These are phyloP conservation scores for Endothia cerciana DNA, from an alignment of 2,329 filamentous ascomycete genomes.

Conservation along the genomic window DNA sequence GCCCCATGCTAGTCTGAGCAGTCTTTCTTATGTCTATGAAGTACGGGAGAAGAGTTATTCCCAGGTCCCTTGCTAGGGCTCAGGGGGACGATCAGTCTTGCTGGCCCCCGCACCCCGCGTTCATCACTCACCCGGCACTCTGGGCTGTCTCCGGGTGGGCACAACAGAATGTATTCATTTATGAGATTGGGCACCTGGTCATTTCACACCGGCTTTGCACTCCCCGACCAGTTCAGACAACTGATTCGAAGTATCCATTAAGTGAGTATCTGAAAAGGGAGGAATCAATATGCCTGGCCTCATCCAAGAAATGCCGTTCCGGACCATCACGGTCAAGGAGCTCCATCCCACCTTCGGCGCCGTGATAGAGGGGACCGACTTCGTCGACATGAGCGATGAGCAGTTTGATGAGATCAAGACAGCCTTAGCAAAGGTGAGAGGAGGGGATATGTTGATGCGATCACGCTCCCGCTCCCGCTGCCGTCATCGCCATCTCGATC, in stretches of 20 bases:
- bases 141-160: not conserved
- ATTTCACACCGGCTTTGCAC: not conserved
- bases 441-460: not conserved
- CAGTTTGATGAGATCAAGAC: constrained; percentile 38
- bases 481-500: not conserved
- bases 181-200: not conserved
- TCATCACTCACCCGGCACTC: constrained; percentile 19
- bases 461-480: not conserved
- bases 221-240: not conserved
- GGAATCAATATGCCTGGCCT: constrained; percentile 36
- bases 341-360: constrained; percentile 36
- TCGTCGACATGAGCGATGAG: constrained; percentile 38
- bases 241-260: not conserved
- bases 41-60: not conserved
- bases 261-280: not conserved
- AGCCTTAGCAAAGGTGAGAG: constrained; percentile 40
- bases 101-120: constrained; percentile 22
- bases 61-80: not conserved
- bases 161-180: not conserved
- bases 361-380: constrained; percentile 40
- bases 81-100: not conserved
- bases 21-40: not conserved
- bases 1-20: not conserved
- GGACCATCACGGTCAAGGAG: constrained; percentile 32
- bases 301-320: constrained; percentile 34